Evolutionary conservation across 495 filamentous ascomycete genomes (phyloP), one percentile per base, ranked within the genome.

Genomic region (Neurospora sp.): DNA sequence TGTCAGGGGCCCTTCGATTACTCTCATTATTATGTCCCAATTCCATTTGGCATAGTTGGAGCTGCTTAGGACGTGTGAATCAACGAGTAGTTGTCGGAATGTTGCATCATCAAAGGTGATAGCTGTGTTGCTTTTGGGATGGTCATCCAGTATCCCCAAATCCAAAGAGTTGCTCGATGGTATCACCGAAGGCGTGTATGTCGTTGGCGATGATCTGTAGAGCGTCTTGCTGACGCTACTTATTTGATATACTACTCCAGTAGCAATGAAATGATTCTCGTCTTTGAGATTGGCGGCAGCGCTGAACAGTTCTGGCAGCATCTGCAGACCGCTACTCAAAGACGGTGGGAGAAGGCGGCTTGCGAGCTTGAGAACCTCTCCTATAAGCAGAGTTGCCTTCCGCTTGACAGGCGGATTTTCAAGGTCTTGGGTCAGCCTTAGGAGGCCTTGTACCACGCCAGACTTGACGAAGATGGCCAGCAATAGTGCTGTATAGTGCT

Each of bases 161-260:
- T 84, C 86, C 74, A 85, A 77, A 72, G 74, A 78, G 69, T 81
- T 80, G 71, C 76, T 83, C 28, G 78, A 79, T 19, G 82, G 77
- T 9, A 82, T 74, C 21, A 81, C 75, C 34, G 81, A 82, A 15
- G 82, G 76, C 21, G 82, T 77, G 42, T 80, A 82, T 19, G 73
- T 78, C 9, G 84, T 80, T 3, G 85, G 83, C 9, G 86, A 86
- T 38, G 94, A 96, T 70, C 96, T 89, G 79, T 97, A 93, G 11
- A 99, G 83, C 2, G 95, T 98, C 74, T 93, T 89, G 81, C 95
- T 99, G 73, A 99, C 93, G 78, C 96, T 98, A 82, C 97, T 96
- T 7, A 98, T 94, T 78, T 98, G 96, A 79, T 98, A 99, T 42
- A 98, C 92, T 6, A 94, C 94, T 3, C 92, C 90, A 1, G 92